Evolutionary conservation across 2,329 filamentous ascomycete genomes (phyloP), one percentile per base, ranked within the genome.

Genomic region (Fusarium tuaranense): DNA sequence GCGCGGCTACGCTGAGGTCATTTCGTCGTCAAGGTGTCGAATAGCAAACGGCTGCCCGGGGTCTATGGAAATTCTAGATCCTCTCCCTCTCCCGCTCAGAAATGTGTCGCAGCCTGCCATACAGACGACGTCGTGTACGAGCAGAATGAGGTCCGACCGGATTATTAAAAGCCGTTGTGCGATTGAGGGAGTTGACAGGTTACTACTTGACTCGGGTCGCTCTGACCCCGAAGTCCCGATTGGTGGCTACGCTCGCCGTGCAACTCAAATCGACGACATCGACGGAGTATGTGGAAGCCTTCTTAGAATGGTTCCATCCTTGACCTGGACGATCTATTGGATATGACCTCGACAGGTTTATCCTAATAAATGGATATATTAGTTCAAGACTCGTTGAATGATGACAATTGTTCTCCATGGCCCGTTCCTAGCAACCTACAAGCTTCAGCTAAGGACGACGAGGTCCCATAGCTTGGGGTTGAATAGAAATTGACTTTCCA

Each of bases 1-100:
- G 34, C 36, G 48, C 62, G n/a, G 18, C 41, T 32, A 22, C 25
- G 25, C 25, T 62, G 62, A 63, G 39, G 57, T 58, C 63, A 67
- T 70, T 63, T 9, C 57, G 38, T 70, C 67, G 58, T 67, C 57
- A 59, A 59, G 38, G 30, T 30, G 32, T 48, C 27, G 39, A 62
- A 46, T 62, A 30, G 39, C 39, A 20, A 62, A 62, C 27, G n/a
- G 30, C 14, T 36, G 10, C 53, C 39, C 30, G 20, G 44, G 38
- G 36, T 36, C 63, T 20, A 65, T 58, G n/a, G 44, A 30, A 25
- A 20, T 63, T 55, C 46, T 55, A 55, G 34, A 39, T 63, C 20
- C 34, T 30, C 61, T 53, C 44, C 48, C n/a, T 62, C 34, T 44
- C 16, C n/a, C 16, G 22, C 32, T 51, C 6, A 30, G 30, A n/a